Conservation (phyloP, 2,329 filamentous ascomycete species). For the Anisogramma anomala region DNA sequence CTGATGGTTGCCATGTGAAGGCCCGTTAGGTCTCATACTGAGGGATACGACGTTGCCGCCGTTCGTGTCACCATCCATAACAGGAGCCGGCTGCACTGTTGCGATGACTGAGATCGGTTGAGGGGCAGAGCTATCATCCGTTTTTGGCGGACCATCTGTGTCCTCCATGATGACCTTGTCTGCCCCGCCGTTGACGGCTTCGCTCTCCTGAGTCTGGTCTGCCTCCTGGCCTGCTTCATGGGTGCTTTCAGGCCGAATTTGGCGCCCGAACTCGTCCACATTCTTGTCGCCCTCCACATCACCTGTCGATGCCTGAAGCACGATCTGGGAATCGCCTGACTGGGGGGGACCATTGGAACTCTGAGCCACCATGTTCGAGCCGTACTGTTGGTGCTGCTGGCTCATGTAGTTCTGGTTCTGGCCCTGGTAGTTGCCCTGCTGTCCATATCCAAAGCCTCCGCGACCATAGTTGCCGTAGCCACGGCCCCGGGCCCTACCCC, state of each 20-base stretch:
- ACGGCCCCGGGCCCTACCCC: conserved; percentile 41
- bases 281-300: conserved; percentile 13
- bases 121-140: not conserved
- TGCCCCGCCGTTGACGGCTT: conserved; percentile 11
- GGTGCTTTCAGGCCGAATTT: conserved; percentile 17
- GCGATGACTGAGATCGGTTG: conserved; percentile 1
- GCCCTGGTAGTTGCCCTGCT: conserved; percentile 20
- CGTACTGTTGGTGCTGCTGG: conserved; percentile 17
- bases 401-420: conserved; percentile 19
- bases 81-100: too few species aligned
- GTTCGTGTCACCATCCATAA: not conserved
- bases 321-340: not conserved
- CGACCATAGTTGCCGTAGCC: conserved; percentile 36
- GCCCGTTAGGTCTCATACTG: conserved; percentile 13
- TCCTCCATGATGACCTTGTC: conserved; percentile 4
- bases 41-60: conserved; percentile 5
- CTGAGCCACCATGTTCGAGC: conserved; percentile 13
- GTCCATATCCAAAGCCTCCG: conserved; percentile 39
- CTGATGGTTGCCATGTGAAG: conserved; percentile 7
- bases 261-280: conserved; percentile 24
- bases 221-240: conserved; percentile 1
- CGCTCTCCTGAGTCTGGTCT: conserved; percentile 8
- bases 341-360: conserved; percentile 4
- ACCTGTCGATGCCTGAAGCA: conserved; percentile 3
- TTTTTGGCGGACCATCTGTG: not conserved